Base-by-base conservation (phyloP, 441 rosid genomes). In the Capsella rubella region DNA sequence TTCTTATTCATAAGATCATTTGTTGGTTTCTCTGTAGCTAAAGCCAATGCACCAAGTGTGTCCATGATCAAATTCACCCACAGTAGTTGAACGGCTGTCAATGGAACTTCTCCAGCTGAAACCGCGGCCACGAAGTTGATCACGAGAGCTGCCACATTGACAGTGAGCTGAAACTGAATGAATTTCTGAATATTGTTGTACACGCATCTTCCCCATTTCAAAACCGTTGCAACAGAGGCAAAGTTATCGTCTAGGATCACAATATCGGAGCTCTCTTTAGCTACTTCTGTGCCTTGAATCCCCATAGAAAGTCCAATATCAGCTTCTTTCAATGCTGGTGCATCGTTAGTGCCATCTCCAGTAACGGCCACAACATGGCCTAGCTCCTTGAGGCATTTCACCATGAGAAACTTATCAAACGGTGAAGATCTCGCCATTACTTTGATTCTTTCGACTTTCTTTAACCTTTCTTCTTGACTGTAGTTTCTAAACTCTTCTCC, bases 51-150 rank as follows among this genome's bases (percentile, higher is more conserved):
- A 0, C 92, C 89, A 0, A 87, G 71, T 0, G 92, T 87, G 76
- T 87, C 89, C 89, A 87, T 85, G 50, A 87, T 85, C 58, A 87
- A 37, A 61, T 87, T 87, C 71, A 85, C 89, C 91, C 88, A 87
- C 6, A 84, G 62, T 11, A 85, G 51, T 27, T 87, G 87, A 46
- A 85, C 85, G 0, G 91, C 91, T 0, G 87, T 84, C 40, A 87
- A 61, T 1, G 89, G 86, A 37, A 82, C 77, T 3, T 85, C 69
- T 10, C 89, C 89, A 0, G 87, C 84, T 8, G 87, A 85, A 72
- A 85, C 83, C 0, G 86, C 89, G 1, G 89, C 86, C 3, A 85
- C 82, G 35, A 85, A 82, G 69, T 85, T 87, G 68, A 87, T 84
- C 50, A 84, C 77, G 0, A 84, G 79, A 1, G 87, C 87, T 0